Evolutionary conservation across 179 eudicot genomes (phyloP).

Genomic region (Kewa caespitosa): DNA sequence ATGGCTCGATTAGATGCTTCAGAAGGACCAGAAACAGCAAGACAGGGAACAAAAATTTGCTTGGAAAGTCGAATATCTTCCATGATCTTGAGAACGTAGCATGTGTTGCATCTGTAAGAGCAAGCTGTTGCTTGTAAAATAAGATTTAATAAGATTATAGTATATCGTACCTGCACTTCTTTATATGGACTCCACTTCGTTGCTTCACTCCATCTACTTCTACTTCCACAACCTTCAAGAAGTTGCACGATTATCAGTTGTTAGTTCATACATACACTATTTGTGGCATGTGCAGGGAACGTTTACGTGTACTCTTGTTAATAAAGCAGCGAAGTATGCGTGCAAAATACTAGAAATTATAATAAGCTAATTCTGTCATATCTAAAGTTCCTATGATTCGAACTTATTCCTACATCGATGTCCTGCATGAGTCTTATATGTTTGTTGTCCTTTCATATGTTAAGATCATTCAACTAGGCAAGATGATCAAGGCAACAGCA

Average conservation of each 20-base stretch:
- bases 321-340: neutral
- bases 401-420: neutral
- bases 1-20: neutral
- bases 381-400: too few relatives aligned
- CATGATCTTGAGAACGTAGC: neutral
- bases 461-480: neutral
- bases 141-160: neutral
- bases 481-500: neutral
- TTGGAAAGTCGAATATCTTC: neutral
- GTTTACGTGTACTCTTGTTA: neutral
- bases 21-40: neutral
- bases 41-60: neutral
- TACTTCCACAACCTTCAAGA: slow-evolving; percentile 74
- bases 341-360: too few relatives aligned
- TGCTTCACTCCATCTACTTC: slow-evolving; percentile 88
- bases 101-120: neutral
- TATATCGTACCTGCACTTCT: slow-evolving; percentile 86
- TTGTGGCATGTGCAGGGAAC: neutral
- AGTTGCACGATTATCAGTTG: neutral
- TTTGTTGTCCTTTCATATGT: neutral
- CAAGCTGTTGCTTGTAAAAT: too few relatives aligned
- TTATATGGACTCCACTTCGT: slow-evolving; percentile 84
- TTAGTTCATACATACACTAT: neutral
- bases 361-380: too few relatives aligned
- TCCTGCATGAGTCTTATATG: neutral